Percentiles rank a stretch among this genome's conserved stretches.
Evolutionary conservation across 163 green algal species (phyloP).

Genomic region (Chlamydomonas reinhardtii): DNA sequence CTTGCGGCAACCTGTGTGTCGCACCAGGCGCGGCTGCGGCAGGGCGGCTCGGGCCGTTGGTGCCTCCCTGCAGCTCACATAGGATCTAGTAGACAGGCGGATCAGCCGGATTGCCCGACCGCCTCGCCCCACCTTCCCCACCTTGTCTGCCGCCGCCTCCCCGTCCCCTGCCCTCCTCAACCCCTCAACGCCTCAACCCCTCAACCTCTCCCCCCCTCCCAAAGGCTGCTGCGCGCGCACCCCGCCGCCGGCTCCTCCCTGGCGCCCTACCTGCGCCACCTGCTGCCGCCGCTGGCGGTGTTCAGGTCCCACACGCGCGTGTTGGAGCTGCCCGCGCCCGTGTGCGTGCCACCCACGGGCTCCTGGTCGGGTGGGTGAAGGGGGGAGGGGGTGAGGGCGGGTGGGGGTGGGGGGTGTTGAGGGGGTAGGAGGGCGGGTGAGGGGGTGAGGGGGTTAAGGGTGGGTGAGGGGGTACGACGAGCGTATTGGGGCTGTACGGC

Average conservation of each 20-base stretch:
- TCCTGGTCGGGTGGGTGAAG: slow-evolving; percentile 49
- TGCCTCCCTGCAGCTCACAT: too few species aligned
- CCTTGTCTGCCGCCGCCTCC: too few species aligned
- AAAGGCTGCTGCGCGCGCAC: slow-evolving; percentile 60
- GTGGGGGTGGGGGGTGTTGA: neutral
- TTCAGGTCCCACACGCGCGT: slow-evolving; percentile 29
- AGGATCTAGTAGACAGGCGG: too few species aligned
- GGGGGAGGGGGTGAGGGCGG: neutral
- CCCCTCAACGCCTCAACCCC: neutral
- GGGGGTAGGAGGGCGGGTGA: too few species aligned
- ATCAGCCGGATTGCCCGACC: too few species aligned
- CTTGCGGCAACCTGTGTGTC: too few species aligned
- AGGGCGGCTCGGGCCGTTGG: too few species aligned
- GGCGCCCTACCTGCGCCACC: slow-evolving; percentile 52
- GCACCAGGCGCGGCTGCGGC: too few species aligned
- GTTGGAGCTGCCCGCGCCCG: slow-evolving; percentile 58
- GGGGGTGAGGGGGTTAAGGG: neutral
- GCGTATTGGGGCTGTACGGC: too few species aligned
- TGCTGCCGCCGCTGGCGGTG: slow-evolving; percentile 58
- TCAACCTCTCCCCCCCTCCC: neutral
- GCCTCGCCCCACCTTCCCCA: too few species aligned
- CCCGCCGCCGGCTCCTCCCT: slow-evolving; percentile 37
- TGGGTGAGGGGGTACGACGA: neutral
- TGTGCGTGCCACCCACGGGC: slow-evolving; percentile 54
- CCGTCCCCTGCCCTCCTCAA: neutral